phyloP scores from a whole-genome alignment of 371 early-diverging fungal genomes.

The Lichtheimia hyalospora region DNA sequence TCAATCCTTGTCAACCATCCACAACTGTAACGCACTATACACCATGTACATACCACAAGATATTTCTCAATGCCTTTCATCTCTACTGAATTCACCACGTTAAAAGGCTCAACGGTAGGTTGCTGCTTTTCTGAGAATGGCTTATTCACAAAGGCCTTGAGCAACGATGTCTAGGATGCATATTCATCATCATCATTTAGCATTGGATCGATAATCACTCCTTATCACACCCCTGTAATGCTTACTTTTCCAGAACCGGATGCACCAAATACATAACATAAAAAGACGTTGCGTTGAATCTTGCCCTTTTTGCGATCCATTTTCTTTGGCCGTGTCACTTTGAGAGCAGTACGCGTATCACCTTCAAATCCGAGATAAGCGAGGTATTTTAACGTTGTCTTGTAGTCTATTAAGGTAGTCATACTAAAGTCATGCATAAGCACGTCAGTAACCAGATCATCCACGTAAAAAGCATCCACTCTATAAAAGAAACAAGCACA shows the following conservation, averaged over 20 bases:
- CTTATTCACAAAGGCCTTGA: slow-evolving; percentile 83
- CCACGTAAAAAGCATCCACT: background rate
- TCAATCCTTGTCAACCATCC: too few species aligned
- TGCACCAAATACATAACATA: slow-evolving; percentile 94
- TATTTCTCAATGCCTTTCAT: slow-evolving; percentile 92
- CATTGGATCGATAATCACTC: too few species aligned
- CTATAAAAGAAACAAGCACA: background rate
- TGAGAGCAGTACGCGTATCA: slow-evolving; percentile 73
- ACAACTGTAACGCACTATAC: too few species aligned
- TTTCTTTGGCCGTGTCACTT: slow-evolving; percentile 62
- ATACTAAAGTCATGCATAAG: slow-evolving; percentile 55
- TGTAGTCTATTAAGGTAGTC: slow-evolving; percentile 91
- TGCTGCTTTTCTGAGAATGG: slow-evolving; percentile 72
- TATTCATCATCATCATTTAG: too few species aligned
- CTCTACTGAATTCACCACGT: slow-evolving; percentile 92
- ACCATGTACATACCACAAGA: slow-evolving; percentile 67
- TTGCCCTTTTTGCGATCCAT: slow-evolving; percentile 81
- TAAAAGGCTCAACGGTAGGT: slow-evolving; percentile 76
- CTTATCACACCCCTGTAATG: too few species aligned
- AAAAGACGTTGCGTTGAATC: slow-evolving; percentile 84
- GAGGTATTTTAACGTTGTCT: slow-evolving; percentile 86
- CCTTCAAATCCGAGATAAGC: slow-evolving; percentile 94
- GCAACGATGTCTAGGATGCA: slow-evolving; percentile 65
- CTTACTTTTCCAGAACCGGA: slow-evolving; percentile 89
- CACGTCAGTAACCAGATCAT: background rate